Conservation (phyloP, 441 rosid species). For the Brassica hybrid region DNA sequence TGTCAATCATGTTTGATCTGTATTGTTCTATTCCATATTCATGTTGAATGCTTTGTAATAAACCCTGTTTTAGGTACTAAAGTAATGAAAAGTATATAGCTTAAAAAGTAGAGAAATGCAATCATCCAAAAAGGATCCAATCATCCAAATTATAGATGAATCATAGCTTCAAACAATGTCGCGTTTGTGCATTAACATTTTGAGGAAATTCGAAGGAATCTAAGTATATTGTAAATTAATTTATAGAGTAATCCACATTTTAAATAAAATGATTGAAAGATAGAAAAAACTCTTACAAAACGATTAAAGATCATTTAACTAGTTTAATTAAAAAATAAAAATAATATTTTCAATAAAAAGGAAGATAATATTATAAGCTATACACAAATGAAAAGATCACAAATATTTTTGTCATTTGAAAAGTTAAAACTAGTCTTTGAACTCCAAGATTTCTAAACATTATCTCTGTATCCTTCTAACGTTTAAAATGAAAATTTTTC, state of each 20-base stretch:
- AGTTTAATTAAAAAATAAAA: neutral
- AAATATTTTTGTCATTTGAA: neutral
- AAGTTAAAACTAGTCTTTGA: too few relatives aligned
- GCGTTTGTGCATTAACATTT: neutral
- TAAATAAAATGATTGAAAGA: neutral
- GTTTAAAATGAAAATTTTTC: too few relatives aligned
- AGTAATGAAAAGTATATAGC: too few relatives aligned
- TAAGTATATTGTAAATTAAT: neutral
- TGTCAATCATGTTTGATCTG: too few relatives aligned
- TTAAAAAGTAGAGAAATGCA: neutral
- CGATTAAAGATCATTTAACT: neutral
- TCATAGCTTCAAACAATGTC: neutral
- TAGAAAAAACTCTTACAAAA: neutral
- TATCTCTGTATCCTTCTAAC: too few relatives aligned
- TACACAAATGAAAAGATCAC: neutral
- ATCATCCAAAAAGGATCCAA: neutral
- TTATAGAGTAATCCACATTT: neutral
- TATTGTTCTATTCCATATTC: too few relatives aligned
- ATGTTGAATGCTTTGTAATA: too few relatives aligned
- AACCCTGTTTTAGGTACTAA: too few relatives aligned
- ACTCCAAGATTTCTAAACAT: too few relatives aligned
- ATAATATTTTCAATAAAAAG: neutral
- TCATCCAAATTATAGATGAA: neutral
- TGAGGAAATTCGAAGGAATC: neutral
- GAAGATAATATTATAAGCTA: neutral